Evolutionary conservation across 306 rosid genomes (phyloP).

Genomic region (Trifolium dubium): DNA sequence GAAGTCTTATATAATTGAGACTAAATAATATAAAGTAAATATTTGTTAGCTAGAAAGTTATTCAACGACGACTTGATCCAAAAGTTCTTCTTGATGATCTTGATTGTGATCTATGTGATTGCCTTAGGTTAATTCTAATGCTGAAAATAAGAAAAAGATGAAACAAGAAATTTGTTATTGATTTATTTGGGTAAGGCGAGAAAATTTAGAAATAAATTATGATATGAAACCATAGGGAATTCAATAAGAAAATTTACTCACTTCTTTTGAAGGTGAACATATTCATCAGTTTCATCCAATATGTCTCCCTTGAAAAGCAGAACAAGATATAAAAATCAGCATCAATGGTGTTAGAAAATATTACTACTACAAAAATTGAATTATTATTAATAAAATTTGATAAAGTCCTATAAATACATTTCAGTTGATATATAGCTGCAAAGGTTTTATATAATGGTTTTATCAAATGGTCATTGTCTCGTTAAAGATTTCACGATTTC

Average conservation of each 20-base stretch:
- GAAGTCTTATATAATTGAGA: background rate
- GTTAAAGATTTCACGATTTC: too few relatives aligned
- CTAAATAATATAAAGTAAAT: background rate
- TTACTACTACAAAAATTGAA: background rate
- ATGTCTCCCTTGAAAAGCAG: constrained; percentile 60
- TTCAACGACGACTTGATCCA: constrained; percentile 43
- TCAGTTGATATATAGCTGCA: too few relatives aligned
- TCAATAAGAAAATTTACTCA: constrained; percentile 36
- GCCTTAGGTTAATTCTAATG: constrained; percentile 59
- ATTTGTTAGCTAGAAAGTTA: constrained; percentile 25
- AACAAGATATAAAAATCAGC: constrained; percentile 23
- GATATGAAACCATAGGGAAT: background rate
- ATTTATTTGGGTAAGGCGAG: background rate
- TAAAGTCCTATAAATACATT: too few relatives aligned
- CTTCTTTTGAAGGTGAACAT: constrained; percentile 67
- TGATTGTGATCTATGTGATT: constrained; percentile 51
- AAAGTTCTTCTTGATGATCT: constrained; percentile 54
- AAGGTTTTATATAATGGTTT: too few relatives aligned
- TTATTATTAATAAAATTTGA: background rate
- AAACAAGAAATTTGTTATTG: background rate
- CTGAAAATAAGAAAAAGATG: constrained; percentile 47
- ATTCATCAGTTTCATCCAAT: constrained; percentile 81
- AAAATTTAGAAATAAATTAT: background rate
- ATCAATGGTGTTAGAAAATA: constrained; percentile 6
- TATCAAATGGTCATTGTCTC: too few relatives aligned